Evolutionary conservation across 495 filamentous ascomycete species (phyloP).

Genomic region (Arthonia radiata): DNA sequence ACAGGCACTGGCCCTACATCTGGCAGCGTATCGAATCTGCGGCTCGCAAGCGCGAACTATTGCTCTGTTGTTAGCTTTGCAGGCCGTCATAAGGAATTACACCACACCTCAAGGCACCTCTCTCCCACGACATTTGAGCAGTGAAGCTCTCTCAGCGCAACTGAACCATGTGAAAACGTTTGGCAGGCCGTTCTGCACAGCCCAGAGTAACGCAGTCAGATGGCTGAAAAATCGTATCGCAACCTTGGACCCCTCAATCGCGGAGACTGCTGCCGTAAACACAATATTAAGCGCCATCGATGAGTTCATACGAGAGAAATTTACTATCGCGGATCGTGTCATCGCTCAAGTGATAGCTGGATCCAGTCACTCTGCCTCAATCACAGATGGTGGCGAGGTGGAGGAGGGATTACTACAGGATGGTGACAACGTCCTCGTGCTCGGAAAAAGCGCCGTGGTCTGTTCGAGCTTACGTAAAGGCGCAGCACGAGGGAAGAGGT

Average conservation of each 20-base stretch:
- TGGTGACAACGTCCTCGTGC: conserved; percentile 68
- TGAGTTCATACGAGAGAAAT: conserved; percentile 68
- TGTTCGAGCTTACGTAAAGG: too few relatives aligned
- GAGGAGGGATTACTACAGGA: too few relatives aligned
- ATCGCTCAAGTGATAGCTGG: conserved; percentile 51
- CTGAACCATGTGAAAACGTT: conserved; percentile 79
- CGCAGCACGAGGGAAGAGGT: too few relatives aligned
- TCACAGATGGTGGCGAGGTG: too few relatives aligned
- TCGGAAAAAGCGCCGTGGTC: conserved; percentile 68
- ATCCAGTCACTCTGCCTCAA: too few relatives aligned
- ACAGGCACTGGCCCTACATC: conserved; percentile 64
- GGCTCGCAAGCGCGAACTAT: conserved; percentile 78
- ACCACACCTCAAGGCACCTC: conserved; percentile 63
- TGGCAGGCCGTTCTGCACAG: conserved; percentile 80
- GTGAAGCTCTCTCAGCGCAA: conserved; percentile 77
- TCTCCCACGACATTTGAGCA: conserved; percentile 69
- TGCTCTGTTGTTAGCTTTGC: conserved; percentile 69
- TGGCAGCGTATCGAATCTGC: conserved; percentile 68
- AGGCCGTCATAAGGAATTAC: conserved; percentile 75
- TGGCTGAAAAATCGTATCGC: conserved; percentile 77
- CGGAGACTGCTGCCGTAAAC: conserved; percentile 55
- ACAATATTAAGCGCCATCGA: conserved; percentile 61
- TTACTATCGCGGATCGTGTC: conserved; percentile 62
- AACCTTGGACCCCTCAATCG: conserved; percentile 55
- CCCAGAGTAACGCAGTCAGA: conserved; percentile 87